Evolutionary conservation across 768 basidiomycete genomes (phyloP), one percentile per base, ranked within the genome.

Genomic region (Cytidiella melzeri): DNA sequence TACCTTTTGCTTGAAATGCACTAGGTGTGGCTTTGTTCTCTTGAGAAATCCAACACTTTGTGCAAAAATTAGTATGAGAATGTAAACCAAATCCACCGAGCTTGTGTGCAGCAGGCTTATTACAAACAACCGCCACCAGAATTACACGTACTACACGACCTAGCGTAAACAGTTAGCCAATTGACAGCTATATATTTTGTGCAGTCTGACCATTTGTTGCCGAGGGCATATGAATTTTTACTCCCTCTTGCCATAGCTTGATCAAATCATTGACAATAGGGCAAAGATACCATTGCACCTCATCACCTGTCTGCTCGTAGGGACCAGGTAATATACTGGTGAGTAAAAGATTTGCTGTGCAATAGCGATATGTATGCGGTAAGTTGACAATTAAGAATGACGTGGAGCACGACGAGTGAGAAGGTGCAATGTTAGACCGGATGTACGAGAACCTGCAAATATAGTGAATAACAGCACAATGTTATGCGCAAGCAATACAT

Each of bases 61-160:
- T 67, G 46, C 69, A 72, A 41, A 69, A 67, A 25, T 58, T 61
- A 2, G 51, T 64, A 38, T 70, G 70, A 0, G 44, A 40, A 41
- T 67, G 66, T 0, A 63, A 59, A 0, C 61, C 65, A 41, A 62
- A 67, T 0, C 66, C 65, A 3, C 57, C 60, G 0, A 67, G 20
- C 43, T 71, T 71, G 45, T 67, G 65, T 0, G 65, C 66, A 2
- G 69, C 71, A 1, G 69, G 70, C 41, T 71, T 68, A 44, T 70
- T 65, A 38, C 70, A 73, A 5, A 65, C 53, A 7, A 73, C 53
- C 0, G 62, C 65, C 4, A 69, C 59, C 0, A 71, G 53, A 1
- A 64, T 58, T 3, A 70, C 59, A 0, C 67, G 58, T 5, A 69
- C 59, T 0, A 58, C 58, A 0, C 64, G 61, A 0, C 68, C 68